Conservation (phyloP, 2,329 filamentous ascomycete genomes). For the Clonostachys rhizophaga region DNA sequence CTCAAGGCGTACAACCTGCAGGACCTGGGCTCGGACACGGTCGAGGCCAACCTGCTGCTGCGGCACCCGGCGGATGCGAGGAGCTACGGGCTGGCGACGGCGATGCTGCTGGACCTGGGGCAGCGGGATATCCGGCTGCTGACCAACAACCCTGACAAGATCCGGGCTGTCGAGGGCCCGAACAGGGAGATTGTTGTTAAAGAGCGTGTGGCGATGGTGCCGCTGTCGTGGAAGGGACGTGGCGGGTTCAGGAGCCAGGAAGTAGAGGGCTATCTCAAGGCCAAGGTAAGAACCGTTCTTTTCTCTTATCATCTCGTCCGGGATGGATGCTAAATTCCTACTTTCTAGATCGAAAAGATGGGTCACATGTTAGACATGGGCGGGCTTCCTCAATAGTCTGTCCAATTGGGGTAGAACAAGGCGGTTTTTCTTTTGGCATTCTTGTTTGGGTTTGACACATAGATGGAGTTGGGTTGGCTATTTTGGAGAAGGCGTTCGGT, state of each 20-base stretch:
- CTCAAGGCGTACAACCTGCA: constrained; percentile 98
- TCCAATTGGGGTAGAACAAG: too few species aligned
- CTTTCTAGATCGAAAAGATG: constrained; percentile 74
- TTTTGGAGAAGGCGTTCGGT: too few species aligned
- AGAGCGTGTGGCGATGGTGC: constrained; percentile 93
- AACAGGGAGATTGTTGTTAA: constrained; percentile 82
- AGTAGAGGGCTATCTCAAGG: constrained; percentile 89
- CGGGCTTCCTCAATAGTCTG: constrained; percentile 1
- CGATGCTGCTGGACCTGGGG: constrained; percentile 85
- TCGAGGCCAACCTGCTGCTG: constrained; percentile 88
- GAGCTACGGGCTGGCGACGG: constrained; percentile 93
- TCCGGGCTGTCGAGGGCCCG: constrained; percentile 88
- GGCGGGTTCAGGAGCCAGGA: constrained; percentile 83
- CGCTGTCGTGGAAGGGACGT: constrained; percentile 83
- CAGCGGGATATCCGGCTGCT: constrained; percentile 74
- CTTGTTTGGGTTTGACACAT: too few species aligned
- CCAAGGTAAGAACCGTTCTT: constrained; percentile 68
- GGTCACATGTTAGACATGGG: constrained; percentile 69
- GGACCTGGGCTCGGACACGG: constrained; percentile 94
- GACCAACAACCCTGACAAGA: constrained; percentile 98
- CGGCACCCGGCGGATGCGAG: constrained; percentile 91
- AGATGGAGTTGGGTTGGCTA: too few species aligned
- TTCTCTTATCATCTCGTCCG: neutral
- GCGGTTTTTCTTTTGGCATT: too few species aligned
- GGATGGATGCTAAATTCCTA: constrained; percentile 10